Evolutionary conservation across 257 asterid genomes (phyloP), one percentile per base, ranked within the genome.

Genomic region (Thymus mandschuricus): DNA sequence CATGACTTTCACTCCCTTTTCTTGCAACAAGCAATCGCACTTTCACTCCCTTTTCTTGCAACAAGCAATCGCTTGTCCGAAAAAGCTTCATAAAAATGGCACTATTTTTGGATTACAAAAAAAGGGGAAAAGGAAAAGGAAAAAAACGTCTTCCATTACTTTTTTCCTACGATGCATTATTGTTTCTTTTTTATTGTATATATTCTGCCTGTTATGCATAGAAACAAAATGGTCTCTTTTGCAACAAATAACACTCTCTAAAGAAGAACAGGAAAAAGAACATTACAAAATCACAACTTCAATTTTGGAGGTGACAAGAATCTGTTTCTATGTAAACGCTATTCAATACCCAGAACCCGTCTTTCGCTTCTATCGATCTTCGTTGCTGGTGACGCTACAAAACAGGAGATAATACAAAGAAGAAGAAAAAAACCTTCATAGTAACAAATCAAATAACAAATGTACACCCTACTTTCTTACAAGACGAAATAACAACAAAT

Each of bases 401-500:
- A 54, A 28, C 34, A 59, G 59, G 68, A 29, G 68, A 35, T 28
- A 58, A 48, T 48, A n/a, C 35, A 59, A 45, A 64, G 28, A 57
- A 49, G 5, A 58, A 43, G 31, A 3, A 27, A 11, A 12, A 21
- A 29, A 45, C 21, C 66, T 64, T 65, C 71, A 57, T 51, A 38
- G 34, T 28, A 72, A 28, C 28, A 66, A 70, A 66, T 45, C 72
- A 66, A 64, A 64, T 72, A 43, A 55, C 74, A 80, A 21, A 21
- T 72, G 70, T 72, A 77, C 75, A 77, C 56, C 81, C 79, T 65
- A 55, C 58, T 80, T 33, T 64, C 56, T 73, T 78, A 72, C 69
- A 74, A 66, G 46, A 63, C 52, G 59, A 69, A 49, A 65, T 8
- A 52, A 68, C 50, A 59, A 65, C 49, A 68, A 29, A 62, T 2